Evolutionary conservation across 805 yeast genomes (phyloP).

Genomic region (Suhomyces xylopsoci): DNA sequence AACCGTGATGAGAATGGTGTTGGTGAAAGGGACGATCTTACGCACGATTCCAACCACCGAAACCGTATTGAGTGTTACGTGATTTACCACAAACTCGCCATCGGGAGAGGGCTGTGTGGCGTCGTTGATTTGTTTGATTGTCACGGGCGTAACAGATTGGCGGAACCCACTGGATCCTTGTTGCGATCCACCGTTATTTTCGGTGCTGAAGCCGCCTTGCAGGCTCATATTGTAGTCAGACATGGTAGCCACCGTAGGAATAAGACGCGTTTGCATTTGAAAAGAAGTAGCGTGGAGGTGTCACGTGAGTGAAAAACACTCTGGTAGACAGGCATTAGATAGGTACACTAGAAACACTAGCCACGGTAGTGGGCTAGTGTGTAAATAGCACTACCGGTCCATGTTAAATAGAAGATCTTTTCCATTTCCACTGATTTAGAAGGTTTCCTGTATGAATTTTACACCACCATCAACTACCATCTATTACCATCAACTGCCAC

Average conservation of each 20-base stretch:
- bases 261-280: background rate
- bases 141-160: constrained; percentile 52
- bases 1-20: constrained; percentile 54
- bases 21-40: constrained; percentile 55
- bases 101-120: constrained; percentile 62
- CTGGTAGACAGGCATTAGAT: too few relatives aligned
- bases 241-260: background rate
- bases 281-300: background rate
- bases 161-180: constrained; percentile 18
- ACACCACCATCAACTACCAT: too few relatives aligned
- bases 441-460: too few relatives aligned
- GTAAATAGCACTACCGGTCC: too few relatives aligned
- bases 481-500: too few relatives aligned
- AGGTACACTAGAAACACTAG: too few relatives aligned
- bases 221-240: background rate
- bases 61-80: constrained; percentile 60
- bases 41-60: constrained; percentile 69
- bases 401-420: too few relatives aligned
- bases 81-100: constrained; percentile 59
- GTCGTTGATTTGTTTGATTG: constrained; percentile 68
- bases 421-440: too few relatives aligned
- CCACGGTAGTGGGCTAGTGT: too few relatives aligned
- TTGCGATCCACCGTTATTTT: constrained; percentile 18
- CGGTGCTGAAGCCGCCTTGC: constrained; percentile 18
- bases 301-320: background rate